Base-by-base conservation (phyloP, 495 filamentous ascomycete species). In the Tuber melanosporum region DNA sequence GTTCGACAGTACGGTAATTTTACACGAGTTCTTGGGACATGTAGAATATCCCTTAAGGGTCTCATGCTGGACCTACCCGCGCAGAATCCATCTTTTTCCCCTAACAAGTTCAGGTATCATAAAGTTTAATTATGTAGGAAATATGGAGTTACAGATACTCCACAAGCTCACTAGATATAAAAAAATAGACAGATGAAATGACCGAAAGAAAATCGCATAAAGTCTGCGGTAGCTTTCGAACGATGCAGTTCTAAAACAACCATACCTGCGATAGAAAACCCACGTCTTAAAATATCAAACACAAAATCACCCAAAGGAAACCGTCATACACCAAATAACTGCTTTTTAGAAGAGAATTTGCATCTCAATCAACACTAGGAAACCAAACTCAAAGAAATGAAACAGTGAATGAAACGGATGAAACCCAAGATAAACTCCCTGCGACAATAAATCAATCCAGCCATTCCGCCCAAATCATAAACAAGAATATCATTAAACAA, bases 351-450 rank as follows among this genome's bases (percentile, higher is more conserved):
- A n/a, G n/a, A 9, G 9, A 12, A 62, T 12, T 62, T 62, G n/a
- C n/a, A 62, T 62, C 52, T 14, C 26, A 62, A 10, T n/a, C 9
- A 62, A 62, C 22, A 26, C n/a, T 62, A 32, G n/a, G 22, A 62
- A 14, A 14, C 10, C 52, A 26, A 26, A 26, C n/a, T 26, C 9
- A 12, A 57, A n/a, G 10, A 62, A 14, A 62, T 26, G n/a, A 62
- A 62, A 62, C 12, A n/a, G 9, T 62, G n/a, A 62, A 62, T 14
- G n/a, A 26, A 62, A 62, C 12, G 52, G 10, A 26, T 9, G 20
- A 26, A 62, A 62, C 52, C 52, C 52, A 62, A 26, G 52, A 26
- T 62, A 62, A 62, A 62, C 52, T 62, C 52, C 52, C 52, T 62
- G 52, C n/a, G 26, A 62, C 2, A 62, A 62, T 62, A 26, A 62